Conservation (phyloP, 306 rosid genomes). For the Potentilla sterilis region DNA sequence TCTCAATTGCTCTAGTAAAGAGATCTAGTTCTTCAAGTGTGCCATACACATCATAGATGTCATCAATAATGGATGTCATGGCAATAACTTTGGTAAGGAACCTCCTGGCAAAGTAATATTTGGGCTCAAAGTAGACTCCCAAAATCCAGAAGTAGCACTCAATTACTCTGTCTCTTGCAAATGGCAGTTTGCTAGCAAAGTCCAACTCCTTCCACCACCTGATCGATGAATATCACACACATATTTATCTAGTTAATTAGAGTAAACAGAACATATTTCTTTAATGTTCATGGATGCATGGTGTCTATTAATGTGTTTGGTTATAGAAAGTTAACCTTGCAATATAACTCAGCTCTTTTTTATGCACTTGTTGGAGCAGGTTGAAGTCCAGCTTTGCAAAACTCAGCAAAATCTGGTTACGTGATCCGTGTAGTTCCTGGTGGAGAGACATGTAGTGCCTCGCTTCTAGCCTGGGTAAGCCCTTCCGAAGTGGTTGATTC, state of each 20-base stretch:
- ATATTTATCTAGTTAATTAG: background rate
- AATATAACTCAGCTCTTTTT: conserved; percentile 12
- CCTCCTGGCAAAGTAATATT: conserved; percentile 25
- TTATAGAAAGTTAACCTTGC: conserved; percentile 2
- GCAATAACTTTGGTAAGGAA: conserved; percentile 24
- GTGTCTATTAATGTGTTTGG: background rate
- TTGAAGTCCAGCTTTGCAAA: conserved; percentile 35
- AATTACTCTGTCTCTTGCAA: conserved; percentile 35
- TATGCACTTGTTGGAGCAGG: conserved; percentile 27
- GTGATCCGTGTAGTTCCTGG: conserved; percentile 10
- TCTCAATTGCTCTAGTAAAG: conserved; percentile 38
- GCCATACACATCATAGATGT: conserved; percentile 42
- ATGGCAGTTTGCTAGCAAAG: conserved; percentile 25
- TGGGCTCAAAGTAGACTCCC: conserved; percentile 26
- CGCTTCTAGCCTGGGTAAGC: conserved; percentile 16
- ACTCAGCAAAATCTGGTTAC: background rate
- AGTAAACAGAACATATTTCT: no score
- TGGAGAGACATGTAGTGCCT: conserved; percentile 19
- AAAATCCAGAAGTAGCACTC: conserved; percentile 26
- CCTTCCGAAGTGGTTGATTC: conserved; percentile 22
- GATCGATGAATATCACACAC: background rate
- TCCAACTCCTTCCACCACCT: conserved; percentile 49
- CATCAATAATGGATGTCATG: conserved; percentile 30
- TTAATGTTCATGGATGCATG: background rate
- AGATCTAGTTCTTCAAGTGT: conserved; percentile 40